Base-by-base conservation (phyloP, 2,329 filamentous ascomycete genomes). In the Aspergillus novofumigatus region DNA sequence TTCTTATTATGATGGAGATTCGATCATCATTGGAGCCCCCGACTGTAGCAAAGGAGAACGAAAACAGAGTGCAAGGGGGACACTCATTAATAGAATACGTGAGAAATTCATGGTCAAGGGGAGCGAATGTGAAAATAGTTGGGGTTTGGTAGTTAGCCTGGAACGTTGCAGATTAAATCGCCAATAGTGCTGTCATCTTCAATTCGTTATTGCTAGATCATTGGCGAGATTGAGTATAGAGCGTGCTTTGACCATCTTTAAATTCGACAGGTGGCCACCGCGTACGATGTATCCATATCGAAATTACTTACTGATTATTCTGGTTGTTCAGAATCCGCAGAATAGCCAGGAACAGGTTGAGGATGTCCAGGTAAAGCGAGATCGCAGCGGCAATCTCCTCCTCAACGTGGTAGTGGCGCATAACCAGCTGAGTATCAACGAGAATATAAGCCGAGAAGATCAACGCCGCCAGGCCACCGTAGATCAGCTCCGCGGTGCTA, bases 311-410 rank as follows among this genome's bases (percentile, higher is more conserved):
- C 44, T 47, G 44, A 77, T 96, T 93, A 72, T 86, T 88, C 82
- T 96, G 91, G 80, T 89, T 95, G 82, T 99, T 99, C 70, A 99
- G 81, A 67, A 99, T 97, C 70, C 94, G 85, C 70, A 99, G 81
- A 70, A 99, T 99, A 53, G 91, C 89, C 65, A 99, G 81, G 85
- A 99, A 99, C 65, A 99, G 77, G 83, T 99, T 99, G 80, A 97
- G 91, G 63, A 97, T 87, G 74, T 97, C 93, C 51, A 99, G 83
- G 74, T 99, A 99, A 51, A 99, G 83, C 71, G 90, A 94, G 75
- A 99, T 96, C 9, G 91, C 88, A 51, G 93, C 93, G 6, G 92
- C 92, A 72, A 97, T 97, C 81, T 97, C 92, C 83, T 97, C 93
- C 78, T 99, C 94, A 53, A 97, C 91, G 70, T 97, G 93, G 77